These are phyloP conservation scores for Pseudopyrenochaeta lycopersici DNA, from an alignment of 2,329 filamentous ascomycete genomes.

Conservation along the genomic window DNA sequence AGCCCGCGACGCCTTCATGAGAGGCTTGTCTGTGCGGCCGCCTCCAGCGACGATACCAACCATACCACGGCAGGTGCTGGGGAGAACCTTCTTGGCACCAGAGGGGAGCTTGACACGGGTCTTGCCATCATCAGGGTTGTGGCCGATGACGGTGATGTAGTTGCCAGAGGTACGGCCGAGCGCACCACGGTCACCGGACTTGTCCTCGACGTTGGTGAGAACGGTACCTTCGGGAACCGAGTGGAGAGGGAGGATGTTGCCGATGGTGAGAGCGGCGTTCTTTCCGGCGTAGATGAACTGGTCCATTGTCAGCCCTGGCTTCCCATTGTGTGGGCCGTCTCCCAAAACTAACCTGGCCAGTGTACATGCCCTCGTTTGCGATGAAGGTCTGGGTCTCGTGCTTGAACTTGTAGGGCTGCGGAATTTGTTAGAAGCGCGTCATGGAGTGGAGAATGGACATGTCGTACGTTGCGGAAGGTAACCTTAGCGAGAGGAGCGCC, in stretches of 20 bases:
- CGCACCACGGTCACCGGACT: constrained; percentile 94
- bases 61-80: constrained; percentile 93
- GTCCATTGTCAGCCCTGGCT: constrained; percentile 26
- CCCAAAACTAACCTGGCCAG: constrained; percentile 73
- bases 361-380: constrained; percentile 99
- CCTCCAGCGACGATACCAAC: constrained; percentile 99
- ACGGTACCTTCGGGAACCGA: constrained; percentile 99
- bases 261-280: constrained; percentile 95
- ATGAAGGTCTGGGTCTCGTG: constrained; percentile 99
- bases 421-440: constrained; percentile 24
- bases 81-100: constrained; percentile 98
- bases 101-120: constrained; percentile 99
- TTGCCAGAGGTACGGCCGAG: constrained; percentile 98
- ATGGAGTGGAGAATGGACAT: constrained; percentile 4
- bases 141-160: constrained; percentile 80
- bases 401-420: constrained; percentile 90
- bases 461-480: constrained; percentile 79
- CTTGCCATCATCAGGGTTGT: constrained; percentile 80
- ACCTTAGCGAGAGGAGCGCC: constrained; percentile 90
- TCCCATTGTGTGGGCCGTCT: constrained; percentile 1
- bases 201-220: constrained; percentile 99
- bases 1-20: constrained; percentile 98
- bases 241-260: constrained; percentile 94
- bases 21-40: constrained; percentile 99
- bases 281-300: constrained; percentile 99